Evolutionary conservation across 148 eudicot species (phyloP), one percentile per base, ranked within the genome.

Genomic region (Amaranthus cruentus): DNA sequence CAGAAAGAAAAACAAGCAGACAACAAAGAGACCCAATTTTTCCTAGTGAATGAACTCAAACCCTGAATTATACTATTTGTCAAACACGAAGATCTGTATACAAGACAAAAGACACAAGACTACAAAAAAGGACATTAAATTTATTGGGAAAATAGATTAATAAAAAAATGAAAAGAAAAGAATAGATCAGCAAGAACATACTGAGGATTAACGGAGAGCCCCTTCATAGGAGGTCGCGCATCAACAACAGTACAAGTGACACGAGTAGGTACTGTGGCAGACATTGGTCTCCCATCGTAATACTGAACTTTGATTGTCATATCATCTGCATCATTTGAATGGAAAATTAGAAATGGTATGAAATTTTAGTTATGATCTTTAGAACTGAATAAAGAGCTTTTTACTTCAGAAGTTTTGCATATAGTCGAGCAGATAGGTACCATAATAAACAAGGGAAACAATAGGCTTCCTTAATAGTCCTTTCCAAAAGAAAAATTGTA

Each of bases 201-300:
- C 97, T 87, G 96, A 50, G 96, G 85, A 68, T 88, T 86, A 8
- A 85, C 91, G 59, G 90, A 86, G 70, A 88, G 78, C 47, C 96
- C 97, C 84, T 90, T 95, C 76, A 84, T 82, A 70, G 87, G 86
- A 69, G 84, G 76, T 68, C 83, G 91, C 65, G 98, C 93, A 77
- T 91, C 93, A 75, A 85, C 86, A 72, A 95, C 97, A 70, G 87
- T 86, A 82, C 98, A 95, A 13, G 96, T 88, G 64, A 95, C 98
- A 73, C 91, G 89, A 68, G 70, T 79, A 68, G 98, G 98, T 81
- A 95, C 77, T 10, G 96, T 87, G 43, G 96, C 97, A 75, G 93
- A 89, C 91, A 90, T 77, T 62, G 92, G 86, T 81, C 85, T 85
- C 28, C 76, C 97, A 80, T 95, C 90, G 80, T 70, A 95, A 75